Evolutionary conservation across 2,329 filamentous ascomycete species (phyloP), one percentile per base, ranked within the genome.

Genomic region (Cladosporium halotolerans): DNA sequence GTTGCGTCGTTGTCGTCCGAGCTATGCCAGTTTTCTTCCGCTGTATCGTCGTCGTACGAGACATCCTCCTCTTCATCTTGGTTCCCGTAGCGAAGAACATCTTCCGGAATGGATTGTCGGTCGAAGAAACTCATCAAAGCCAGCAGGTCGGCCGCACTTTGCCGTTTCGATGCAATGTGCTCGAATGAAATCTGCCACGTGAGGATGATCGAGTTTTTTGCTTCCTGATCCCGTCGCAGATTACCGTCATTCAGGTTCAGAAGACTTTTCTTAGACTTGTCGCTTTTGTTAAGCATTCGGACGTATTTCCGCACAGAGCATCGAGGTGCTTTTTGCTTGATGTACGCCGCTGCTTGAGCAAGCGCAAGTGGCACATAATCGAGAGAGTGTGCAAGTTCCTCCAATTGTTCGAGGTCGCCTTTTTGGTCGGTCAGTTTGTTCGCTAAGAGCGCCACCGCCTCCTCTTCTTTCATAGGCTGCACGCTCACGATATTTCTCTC

Each of bases 51-150:
- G 38, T 7, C 13, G 8, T 9, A 16, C 18, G 38, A 14, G 8
- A 5, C 3, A 3, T 9, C 16, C 18, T 7, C 16, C 7, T 5
- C 9, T 6, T 11, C 16, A 23, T 23, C 23, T 23, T 7, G 23
- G 7, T 7, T 7, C 3, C 23, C 23, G 23, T 23, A 23, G 19
- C 41, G 13, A 23, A 23, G 23, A 23, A 23, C 23, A 23, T 23
- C 23, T 23, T 34, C 39, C 8, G 48, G 48, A 14, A 51, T 43
- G 5, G 19, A 4, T 32, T 51, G 48, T 6, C 63, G 62, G 48
- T 78, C 67, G 57, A 74, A 78, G 55, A 74, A 72, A 63, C 73
- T 75, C 70, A 78, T 72, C 8, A 78, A 63, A 1, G 72, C 73
- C 0, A 78, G 57, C 13, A 77, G 59, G 13, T 73, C 59, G 2